phyloP scores from a whole-genome alignment of 202 grass and related monocot genomes.

The Elaeis oleifera region DNA sequence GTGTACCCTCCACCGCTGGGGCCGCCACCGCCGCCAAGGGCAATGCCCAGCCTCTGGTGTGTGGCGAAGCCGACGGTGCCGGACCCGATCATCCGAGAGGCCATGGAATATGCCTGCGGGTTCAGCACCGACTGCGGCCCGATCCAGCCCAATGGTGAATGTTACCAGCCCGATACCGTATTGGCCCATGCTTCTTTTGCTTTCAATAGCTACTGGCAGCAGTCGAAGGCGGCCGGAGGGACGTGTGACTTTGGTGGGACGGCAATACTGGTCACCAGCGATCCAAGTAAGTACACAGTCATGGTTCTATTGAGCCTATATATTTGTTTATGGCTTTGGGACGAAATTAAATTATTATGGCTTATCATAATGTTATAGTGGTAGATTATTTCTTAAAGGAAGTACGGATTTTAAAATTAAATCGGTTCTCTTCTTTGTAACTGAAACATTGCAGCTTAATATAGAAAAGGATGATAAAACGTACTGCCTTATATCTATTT shows the following conservation, averaged over 20 bases:
- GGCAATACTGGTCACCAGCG: constrained; percentile 61
- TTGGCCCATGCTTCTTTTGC: constrained; percentile 71
- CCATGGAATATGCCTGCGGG: constrained; percentile 86
- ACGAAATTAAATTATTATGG: too few species aligned
- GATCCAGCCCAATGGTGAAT: constrained; percentile 39
- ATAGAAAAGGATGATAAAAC: too few species aligned
- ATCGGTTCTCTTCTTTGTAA: too few species aligned
- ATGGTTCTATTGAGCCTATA: neutral
- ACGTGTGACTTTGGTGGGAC: constrained; percentile 84
- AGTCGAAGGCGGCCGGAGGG: constrained; percentile 39
- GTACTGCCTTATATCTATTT: too few species aligned
- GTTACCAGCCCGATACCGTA: constrained; percentile 65
- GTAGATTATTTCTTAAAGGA: too few species aligned
- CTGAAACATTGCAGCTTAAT: too few species aligned
- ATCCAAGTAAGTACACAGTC: constrained; percentile 45
- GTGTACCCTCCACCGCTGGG: constrained; percentile 69
- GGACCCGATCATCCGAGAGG: constrained; percentile 82
- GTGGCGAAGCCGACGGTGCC: constrained; percentile 83
- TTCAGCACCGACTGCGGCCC: constrained; percentile 48
- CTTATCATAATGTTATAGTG: too few species aligned
- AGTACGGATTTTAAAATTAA: too few species aligned
- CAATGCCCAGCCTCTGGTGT: constrained; percentile 53
- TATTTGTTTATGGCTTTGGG: neutral
- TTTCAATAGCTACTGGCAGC: constrained; percentile 80
- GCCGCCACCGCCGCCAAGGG: constrained; percentile 19